Conservation (phyloP, 768 basidiomycete genomes). For the Boletus subcaerulescens region DNA sequence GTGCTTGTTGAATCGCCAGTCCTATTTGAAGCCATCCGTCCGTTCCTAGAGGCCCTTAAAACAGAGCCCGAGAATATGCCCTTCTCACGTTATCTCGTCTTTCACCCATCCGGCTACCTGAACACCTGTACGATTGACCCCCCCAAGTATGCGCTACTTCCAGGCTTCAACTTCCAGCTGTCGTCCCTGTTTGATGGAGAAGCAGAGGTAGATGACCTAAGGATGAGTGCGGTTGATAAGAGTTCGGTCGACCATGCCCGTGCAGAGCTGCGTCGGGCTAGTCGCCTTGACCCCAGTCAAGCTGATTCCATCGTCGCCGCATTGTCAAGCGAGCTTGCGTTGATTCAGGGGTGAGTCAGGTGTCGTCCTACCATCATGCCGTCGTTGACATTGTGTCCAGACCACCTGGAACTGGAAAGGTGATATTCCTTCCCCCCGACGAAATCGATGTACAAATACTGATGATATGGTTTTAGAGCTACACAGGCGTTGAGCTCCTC, state of each 20-base stretch:
- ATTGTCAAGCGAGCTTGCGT: slow-evolving; percentile 54
- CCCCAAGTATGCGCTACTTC: slow-evolving; percentile 52
- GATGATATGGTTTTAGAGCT: slow-evolving; percentile 43
- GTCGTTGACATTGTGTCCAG: slow-evolving; percentile 30
- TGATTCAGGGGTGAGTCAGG: slow-evolving; percentile 66
- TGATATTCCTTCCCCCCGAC: slow-evolving; percentile 15
- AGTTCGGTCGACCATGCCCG: slow-evolving; percentile 48
- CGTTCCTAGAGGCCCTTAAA: slow-evolving; percentile 62
- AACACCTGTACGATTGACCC: slow-evolving; percentile 38
- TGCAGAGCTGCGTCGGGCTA: slow-evolving; percentile 41
- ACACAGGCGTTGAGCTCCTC: slow-evolving; percentile 65
- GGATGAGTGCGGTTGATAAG: slow-evolving; percentile 40
- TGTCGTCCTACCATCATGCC: not conserved
- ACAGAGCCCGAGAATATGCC: slow-evolving; percentile 57
- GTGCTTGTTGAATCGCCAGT: slow-evolving; percentile 60
- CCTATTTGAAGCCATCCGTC: slow-evolving; percentile 65
- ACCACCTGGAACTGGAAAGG: slow-evolving; percentile 80
- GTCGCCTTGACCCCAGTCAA: slow-evolving; percentile 68
- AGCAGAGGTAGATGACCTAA: slow-evolving; percentile 38
- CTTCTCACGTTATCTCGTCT: slow-evolving; percentile 50
- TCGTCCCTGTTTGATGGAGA: slow-evolving; percentile 47
- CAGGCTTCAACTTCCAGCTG: slow-evolving; percentile 57
- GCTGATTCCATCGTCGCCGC: slow-evolving; percentile 64
- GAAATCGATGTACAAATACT: not conserved
- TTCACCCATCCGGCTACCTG: slow-evolving; percentile 39